Evolutionary conservation across 106 monocot genomes (phyloP).

Genomic region (Cymbidium sinense): DNA sequence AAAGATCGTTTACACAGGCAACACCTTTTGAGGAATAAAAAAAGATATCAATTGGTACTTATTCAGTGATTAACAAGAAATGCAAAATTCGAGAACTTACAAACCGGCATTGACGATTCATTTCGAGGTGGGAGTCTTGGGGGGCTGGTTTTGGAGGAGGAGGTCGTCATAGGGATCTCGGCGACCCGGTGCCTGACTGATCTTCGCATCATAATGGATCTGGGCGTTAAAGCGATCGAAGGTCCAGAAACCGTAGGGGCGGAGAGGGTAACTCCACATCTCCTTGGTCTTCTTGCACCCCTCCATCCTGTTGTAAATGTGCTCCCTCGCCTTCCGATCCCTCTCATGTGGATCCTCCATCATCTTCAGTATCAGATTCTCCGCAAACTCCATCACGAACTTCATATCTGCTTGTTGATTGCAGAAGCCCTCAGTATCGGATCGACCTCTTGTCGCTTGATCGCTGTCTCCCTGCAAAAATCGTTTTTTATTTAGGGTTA

Average conservation of each 20-base stretch:
- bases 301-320: constrained; percentile 63
- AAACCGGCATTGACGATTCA: neutral
- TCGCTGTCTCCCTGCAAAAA: too few relatives aligned
- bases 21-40: too few relatives aligned
- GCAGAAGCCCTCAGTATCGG: neutral
- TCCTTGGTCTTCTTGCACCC: constrained; percentile 77
- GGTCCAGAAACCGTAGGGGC: constrained; percentile 96
- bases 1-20: too few relatives aligned
- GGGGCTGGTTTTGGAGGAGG: constrained; percentile 30
- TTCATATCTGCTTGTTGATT: constrained; percentile 27
- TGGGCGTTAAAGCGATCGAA: constrained; percentile 96
- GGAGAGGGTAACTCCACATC: constrained; percentile 79
- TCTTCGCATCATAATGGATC: constrained; percentile 56
- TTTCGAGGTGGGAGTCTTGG: constrained; percentile 4
- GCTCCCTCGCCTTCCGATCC: constrained; percentile 50
- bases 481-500: neutral
- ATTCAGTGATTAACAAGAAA: neutral
- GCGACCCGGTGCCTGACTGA: constrained; percentile 75
- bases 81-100: neutral
- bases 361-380: constrained; percentile 72
- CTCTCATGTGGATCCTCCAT: constrained; percentile 86
- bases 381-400: constrained; percentile 95
- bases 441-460: neutral
- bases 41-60: too few relatives aligned
- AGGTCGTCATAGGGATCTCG: constrained; percentile 94